These are phyloP conservation scores for Suhomyces chickasaworum DNA, from an alignment of 1,139 yeast species.

Conservation along the genomic window DNA sequence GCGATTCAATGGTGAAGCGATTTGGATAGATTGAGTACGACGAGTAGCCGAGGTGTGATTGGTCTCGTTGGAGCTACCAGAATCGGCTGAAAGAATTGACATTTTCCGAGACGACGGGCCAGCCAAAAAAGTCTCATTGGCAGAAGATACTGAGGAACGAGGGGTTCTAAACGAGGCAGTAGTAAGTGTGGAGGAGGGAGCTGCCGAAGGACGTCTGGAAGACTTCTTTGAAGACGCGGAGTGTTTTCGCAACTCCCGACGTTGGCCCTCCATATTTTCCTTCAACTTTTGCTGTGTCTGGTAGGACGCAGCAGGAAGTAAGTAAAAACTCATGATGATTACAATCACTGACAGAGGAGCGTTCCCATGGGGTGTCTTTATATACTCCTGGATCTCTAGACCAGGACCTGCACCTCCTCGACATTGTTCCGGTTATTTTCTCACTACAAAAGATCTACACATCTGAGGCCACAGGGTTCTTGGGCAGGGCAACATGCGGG, in stretches of 20 bases:
- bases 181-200: conserved; percentile 4
- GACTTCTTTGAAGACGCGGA: conserved; percentile 8
- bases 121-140: conserved; percentile 8
- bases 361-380: not conserved
- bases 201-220: conserved; percentile 7
- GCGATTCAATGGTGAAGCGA: conserved; percentile 1
- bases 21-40: not conserved
- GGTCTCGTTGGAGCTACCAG: conserved; percentile 11
- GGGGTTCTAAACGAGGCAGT: conserved; percentile 6
- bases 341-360: not conserved
- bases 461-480: conserved; percentile 6
- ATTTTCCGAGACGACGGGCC: conserved; percentile 5
- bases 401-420: not conserved
- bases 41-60: conserved; percentile 1
- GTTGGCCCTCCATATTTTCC: conserved; percentile 19
- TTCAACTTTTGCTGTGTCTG: conserved; percentile 24
- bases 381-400: not conserved
- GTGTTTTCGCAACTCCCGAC: conserved; percentile 11
- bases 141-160: conserved; percentile 9
- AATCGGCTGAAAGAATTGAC: conserved; percentile 11
- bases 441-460: conserved; percentile 6
- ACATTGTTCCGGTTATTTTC: conserved; percentile 5
- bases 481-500: not conserved
- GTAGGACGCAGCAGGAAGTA: conserved; percentile 21
- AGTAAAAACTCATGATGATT: conserved; percentile 19